These are phyloP conservation scores for Phaeosphaeriaceae sp. DNA, from an alignment of 2,329 filamentous ascomycete genomes.

Conservation along the genomic window DNA sequence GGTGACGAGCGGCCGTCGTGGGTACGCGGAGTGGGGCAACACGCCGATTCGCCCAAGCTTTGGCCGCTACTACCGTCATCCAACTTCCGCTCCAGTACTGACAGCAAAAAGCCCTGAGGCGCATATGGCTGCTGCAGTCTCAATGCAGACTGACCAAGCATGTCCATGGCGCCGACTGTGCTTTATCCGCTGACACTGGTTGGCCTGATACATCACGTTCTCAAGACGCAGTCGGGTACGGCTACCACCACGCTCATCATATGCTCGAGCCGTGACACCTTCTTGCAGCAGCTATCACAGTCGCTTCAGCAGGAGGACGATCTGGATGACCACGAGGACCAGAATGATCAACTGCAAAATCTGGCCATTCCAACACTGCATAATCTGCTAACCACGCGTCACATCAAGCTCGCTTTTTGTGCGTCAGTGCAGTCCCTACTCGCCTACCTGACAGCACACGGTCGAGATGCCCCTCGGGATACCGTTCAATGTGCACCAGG, in stretches of 20 bases:
- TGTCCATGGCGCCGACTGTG: conserved; percentile 43
- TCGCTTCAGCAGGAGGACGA: conserved; percentile 50
- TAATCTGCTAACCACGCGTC: conserved; percentile 71
- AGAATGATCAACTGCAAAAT: conserved; percentile 22
- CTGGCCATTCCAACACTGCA: conserved; percentile 71
- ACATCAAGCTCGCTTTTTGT: conserved; percentile 74
- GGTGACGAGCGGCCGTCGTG: neutral
- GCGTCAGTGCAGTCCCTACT: conserved; percentile 79
- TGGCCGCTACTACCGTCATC: conserved; percentile 1
- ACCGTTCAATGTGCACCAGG: conserved; percentile 10
- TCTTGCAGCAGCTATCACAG: conserved; percentile 65
- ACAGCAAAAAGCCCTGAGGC: conserved; percentile 7
- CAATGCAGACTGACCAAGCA: conserved; percentile 10
- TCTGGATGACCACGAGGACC: neutral
- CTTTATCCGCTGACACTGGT: conserved; percentile 50
- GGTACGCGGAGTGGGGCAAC: neutral
- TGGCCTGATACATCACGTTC: conserved; percentile 68
- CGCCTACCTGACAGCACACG: conserved; percentile 69
- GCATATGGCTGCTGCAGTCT: conserved; percentile 15
- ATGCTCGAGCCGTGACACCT: conserved; percentile 70
- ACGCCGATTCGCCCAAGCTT: conserved; percentile 7
- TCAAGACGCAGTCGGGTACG: conserved; percentile 57
- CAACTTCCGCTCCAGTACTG: conserved; percentile 1
- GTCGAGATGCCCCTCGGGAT: conserved; percentile 13
- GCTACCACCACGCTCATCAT: conserved; percentile 73